These are phyloP conservation scores for Huntiella omanensis DNA, from an alignment of 2,329 filamentous ascomycete genomes.

Conservation along the genomic window DNA sequence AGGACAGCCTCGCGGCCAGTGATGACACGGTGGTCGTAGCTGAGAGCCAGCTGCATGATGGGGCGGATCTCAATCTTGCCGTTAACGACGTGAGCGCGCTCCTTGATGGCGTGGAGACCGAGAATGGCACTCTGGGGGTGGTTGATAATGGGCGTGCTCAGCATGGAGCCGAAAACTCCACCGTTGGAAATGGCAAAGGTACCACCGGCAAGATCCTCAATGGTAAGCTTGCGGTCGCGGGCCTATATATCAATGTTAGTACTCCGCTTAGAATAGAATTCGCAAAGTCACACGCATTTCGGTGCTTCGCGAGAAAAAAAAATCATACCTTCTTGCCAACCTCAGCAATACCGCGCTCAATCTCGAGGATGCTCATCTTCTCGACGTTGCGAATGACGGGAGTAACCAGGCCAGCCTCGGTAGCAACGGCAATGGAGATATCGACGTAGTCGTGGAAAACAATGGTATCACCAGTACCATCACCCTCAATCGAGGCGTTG, in stretches of 20 bases:
- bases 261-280: slow-evolving; percentile 5
- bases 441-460: slow-evolving; percentile 98
- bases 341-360: slow-evolving; percentile 81
- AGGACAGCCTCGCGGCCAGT: slow-evolving; percentile 92
- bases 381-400: slow-evolving; percentile 92
- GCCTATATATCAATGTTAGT: slow-evolving; percentile 34
- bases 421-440: slow-evolving; percentile 90
- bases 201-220: slow-evolving; percentile 97
- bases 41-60: slow-evolving; percentile 99
- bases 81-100: slow-evolving; percentile 72
- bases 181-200: slow-evolving; percentile 97
- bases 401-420: slow-evolving; percentile 91
- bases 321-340: slow-evolving; percentile 72
- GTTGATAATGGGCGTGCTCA: slow-evolving; percentile 98
- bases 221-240: slow-evolving; percentile 87
- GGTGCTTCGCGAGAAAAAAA: slow-evolving; percentile 4
- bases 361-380: slow-evolving; percentile 66
- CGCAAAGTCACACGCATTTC: no score
- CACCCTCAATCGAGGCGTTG: slow-evolving; percentile 93
- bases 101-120: slow-evolving; percentile 91
- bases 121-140: slow-evolving; percentile 82
- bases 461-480: slow-evolving; percentile 87
- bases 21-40: slow-evolving; percentile 89
- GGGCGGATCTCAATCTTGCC: slow-evolving; percentile 89
- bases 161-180: slow-evolving; percentile 88